Conservation (phyloP, 768 basidiomycete genomes). For the Collybiopsis luxurians region DNA sequence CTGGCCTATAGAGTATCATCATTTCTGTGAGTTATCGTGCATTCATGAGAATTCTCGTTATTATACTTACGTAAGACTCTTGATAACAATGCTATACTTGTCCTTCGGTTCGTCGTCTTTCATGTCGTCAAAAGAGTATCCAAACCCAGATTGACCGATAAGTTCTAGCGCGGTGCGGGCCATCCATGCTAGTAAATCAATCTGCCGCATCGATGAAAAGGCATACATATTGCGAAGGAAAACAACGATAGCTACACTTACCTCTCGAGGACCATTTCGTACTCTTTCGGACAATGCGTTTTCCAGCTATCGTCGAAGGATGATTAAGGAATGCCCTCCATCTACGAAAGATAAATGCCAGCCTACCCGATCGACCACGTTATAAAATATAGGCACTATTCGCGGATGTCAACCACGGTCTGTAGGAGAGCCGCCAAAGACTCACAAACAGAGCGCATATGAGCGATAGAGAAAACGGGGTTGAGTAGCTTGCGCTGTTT, state of each 20-base stretch:
- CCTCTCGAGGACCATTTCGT: slow-evolving; percentile 3
- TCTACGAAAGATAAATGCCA: background rate
- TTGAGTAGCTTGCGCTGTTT: slow-evolving; percentile 34
- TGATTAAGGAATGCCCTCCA: background rate
- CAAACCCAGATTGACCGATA: slow-evolving; percentile 35
- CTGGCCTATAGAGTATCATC: background rate
- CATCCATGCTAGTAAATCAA: slow-evolving; percentile 32
- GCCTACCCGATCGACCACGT: background rate
- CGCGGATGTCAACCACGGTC: background rate
- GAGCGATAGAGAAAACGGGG: slow-evolving; percentile 30
- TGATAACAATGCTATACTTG: slow-evolving; percentile 10
- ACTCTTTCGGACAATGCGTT: background rate
- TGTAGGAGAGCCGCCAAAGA: background rate
- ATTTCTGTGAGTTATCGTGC: too few species aligned
- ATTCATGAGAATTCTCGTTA: too few species aligned
- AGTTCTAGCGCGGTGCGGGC: slow-evolving; percentile 35
- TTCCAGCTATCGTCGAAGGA: background rate
- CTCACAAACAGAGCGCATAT: slow-evolving; percentile 31
- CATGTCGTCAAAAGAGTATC: slow-evolving; percentile 33
- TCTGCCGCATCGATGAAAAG: slow-evolving; percentile 6
- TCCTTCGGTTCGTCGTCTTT: slow-evolving; percentile 15
- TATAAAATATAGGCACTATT: slow-evolving; percentile 1
- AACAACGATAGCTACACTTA: slow-evolving; percentile 12
- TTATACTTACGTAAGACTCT: slow-evolving; percentile 15
- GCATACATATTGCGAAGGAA: background rate